Evolutionary conservation across 306 rosid species (phyloP).

Genomic region (Cucumis cinereus): DNA sequence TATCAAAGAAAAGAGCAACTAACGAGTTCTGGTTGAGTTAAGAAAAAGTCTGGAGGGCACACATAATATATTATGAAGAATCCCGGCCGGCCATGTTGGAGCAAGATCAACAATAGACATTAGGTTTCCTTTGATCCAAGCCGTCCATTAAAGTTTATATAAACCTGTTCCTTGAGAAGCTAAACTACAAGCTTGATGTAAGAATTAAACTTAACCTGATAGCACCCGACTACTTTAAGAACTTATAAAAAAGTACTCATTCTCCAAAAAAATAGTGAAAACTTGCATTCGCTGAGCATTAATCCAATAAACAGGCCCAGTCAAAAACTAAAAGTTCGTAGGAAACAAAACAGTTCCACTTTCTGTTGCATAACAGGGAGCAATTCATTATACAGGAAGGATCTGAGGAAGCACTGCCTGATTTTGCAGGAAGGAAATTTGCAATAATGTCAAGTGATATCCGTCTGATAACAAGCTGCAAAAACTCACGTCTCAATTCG

Average conservation of each 20-base stretch:
- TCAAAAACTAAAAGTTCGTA: neutral
- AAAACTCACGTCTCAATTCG: too few relatives aligned
- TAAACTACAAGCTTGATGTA: neutral
- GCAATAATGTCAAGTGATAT: too few relatives aligned
- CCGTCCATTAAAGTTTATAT: neutral
- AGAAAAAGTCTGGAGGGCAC: neutral
- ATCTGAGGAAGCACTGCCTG: too few relatives aligned
- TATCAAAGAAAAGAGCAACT: neutral
- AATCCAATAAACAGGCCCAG: neutral
- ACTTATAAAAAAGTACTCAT: neutral
- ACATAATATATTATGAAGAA: neutral
- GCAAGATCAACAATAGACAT: neutral
- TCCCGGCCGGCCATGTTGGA: neutral
- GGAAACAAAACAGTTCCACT: neutral
- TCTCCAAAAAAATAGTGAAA: neutral
- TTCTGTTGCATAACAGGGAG: neutral
- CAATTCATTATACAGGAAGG: neutral
- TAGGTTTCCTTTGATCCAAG: neutral
- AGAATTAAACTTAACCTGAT: neutral
- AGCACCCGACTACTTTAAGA: neutral
- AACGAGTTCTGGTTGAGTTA: neutral
- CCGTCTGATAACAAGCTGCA: too few relatives aligned
- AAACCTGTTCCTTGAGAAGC: neutral
- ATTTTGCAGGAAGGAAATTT: too few relatives aligned
- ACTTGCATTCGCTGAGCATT: neutral